Evolutionary conservation across 2,329 filamentous ascomycete genomes (phyloP).

Genomic region (Venturia effusa): DNA sequence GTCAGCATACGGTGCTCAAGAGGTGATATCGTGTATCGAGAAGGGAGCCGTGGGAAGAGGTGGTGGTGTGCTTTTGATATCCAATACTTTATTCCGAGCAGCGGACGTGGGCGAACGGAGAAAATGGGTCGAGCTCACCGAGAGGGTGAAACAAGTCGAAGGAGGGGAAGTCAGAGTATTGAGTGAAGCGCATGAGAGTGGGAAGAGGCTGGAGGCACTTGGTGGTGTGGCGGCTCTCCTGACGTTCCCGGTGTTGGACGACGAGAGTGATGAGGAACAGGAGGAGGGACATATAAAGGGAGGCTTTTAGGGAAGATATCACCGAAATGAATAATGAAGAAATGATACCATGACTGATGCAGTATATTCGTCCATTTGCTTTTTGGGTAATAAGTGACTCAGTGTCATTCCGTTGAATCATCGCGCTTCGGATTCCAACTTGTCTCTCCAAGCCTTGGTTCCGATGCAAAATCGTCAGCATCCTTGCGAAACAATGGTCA

Average conservation of each 20-base stretch:
- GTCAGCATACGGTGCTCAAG: slow-evolving; percentile 79
- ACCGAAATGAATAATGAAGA: not conserved
- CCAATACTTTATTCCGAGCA: slow-evolving; percentile 76
- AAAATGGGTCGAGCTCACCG: slow-evolving; percentile 75
- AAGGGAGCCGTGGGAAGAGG: slow-evolving; percentile 83
- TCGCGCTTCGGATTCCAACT: too few species aligned
- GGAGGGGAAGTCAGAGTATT: slow-evolving; percentile 84
- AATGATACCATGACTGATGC: not conserved
- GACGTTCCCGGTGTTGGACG: slow-evolving; percentile 78
- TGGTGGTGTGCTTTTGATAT: slow-evolving; percentile 76
- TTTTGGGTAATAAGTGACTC: too few species aligned
- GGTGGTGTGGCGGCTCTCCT: slow-evolving; percentile 84
- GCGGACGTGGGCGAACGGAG: slow-evolving; percentile 66
- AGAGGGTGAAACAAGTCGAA: slow-evolving; percentile 67
- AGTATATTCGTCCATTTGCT: not conserved
- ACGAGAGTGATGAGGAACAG: slow-evolving; percentile 51
- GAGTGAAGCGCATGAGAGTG: slow-evolving; percentile 90
- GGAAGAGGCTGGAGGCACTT: slow-evolving; percentile 68
- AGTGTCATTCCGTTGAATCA: too few species aligned
- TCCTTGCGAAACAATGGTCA: too few species aligned
- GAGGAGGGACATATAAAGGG: not conserved
- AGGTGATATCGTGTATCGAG: slow-evolving; percentile 71
- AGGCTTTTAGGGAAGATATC: not conserved
- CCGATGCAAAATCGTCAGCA: too few species aligned
- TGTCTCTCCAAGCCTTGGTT: too few species aligned